Evolutionary conservation across 768 basidiomycete species (phyloP).

Genomic region (Sporobolomyces phaffii): DNA sequence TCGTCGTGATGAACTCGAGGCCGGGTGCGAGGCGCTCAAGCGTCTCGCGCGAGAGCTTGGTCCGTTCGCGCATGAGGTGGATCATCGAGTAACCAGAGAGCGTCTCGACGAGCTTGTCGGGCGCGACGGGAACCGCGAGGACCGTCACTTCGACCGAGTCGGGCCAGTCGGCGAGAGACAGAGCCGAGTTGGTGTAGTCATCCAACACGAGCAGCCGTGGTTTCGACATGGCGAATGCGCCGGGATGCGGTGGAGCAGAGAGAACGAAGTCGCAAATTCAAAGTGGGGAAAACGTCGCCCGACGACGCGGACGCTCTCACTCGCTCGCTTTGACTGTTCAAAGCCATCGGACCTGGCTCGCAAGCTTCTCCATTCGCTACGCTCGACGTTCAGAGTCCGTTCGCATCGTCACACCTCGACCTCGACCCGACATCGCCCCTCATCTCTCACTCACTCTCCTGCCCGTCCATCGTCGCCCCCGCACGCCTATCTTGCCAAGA

Average conservation of each 20-base stretch:
- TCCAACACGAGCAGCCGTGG: conserved; percentile 56
- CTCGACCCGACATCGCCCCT: too few species aligned
- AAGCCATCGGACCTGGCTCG: too few species aligned
- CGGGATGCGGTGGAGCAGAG: too few species aligned
- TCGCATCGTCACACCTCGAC: too few species aligned
- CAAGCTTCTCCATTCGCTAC: too few species aligned
- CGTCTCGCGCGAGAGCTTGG: conserved; percentile 54
- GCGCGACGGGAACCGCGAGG: conserved; percentile 53
- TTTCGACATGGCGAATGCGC: too few species aligned
- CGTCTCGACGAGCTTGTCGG: conserved; percentile 52
- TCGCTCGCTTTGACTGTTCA: too few species aligned
- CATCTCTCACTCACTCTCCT: too few species aligned
- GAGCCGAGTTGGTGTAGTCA: conserved; percentile 57
- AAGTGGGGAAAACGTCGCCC: too few species aligned
- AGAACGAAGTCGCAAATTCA: too few species aligned
- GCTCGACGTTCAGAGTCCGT: too few species aligned
- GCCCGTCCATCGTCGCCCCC: background rate
- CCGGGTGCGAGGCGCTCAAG: conserved; percentile 56
- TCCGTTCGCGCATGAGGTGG: conserved; percentile 64
- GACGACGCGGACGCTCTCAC: too few species aligned
- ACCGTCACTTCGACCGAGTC: conserved; percentile 37
- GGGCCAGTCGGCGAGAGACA: conserved; percentile 57
- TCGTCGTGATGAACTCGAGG: conserved; percentile 59
- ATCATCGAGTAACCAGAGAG: conserved; percentile 56
- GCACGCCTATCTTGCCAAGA: background rate